Evolutionary conservation across 192 early-diverging fungal species (phyloP).

Genomic region (Mortierella claussenii): DNA sequence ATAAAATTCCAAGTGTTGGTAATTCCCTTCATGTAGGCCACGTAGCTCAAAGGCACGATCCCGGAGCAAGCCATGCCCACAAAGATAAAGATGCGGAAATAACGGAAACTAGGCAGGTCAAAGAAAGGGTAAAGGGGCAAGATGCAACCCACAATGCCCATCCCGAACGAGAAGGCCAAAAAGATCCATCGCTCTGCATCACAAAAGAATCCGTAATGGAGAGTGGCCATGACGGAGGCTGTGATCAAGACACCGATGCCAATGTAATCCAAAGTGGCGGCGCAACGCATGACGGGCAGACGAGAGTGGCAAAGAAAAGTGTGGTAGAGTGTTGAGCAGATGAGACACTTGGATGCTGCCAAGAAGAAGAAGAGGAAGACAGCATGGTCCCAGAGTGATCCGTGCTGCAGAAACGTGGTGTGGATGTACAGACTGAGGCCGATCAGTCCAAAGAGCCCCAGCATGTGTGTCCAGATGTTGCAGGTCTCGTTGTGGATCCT

Average conservation of each 20-base stretch:
- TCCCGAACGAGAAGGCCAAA: constrained; percentile 50
- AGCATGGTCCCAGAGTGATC: constrained; percentile 42
- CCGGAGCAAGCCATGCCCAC: constrained; percentile 62
- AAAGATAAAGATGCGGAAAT: constrained; percentile 67
- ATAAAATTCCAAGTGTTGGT: constrained; percentile 58
- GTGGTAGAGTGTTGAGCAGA: constrained; percentile 70
- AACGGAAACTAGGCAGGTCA: constrained; percentile 61
- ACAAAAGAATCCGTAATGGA: constrained; percentile 70
- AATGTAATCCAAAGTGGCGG: constrained; percentile 73
- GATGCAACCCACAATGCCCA: constrained; percentile 61
- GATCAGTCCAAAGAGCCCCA: constrained; percentile 66
- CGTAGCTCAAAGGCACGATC: constrained; percentile 62
- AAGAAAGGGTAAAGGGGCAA: constrained; percentile 66
- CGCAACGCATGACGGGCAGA: constrained; percentile 60
- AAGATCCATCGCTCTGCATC: constrained; percentile 62
- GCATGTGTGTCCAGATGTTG: constrained; percentile 74
- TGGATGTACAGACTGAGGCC: constrained; percentile 61
- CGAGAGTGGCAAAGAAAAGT: constrained; percentile 69
- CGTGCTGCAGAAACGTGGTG: constrained; percentile 34
- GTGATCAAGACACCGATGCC: constrained; percentile 72
- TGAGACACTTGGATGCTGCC: constrained; percentile 67
- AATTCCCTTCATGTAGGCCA: constrained; percentile 57
- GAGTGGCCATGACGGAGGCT: constrained; percentile 64
- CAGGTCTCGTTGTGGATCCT: constrained; percentile 74
- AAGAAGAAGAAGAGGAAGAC: constrained; percentile 67